Conservation (phyloP, 23 red algal genomes). For the Gracilaria vermiculophylla region DNA sequence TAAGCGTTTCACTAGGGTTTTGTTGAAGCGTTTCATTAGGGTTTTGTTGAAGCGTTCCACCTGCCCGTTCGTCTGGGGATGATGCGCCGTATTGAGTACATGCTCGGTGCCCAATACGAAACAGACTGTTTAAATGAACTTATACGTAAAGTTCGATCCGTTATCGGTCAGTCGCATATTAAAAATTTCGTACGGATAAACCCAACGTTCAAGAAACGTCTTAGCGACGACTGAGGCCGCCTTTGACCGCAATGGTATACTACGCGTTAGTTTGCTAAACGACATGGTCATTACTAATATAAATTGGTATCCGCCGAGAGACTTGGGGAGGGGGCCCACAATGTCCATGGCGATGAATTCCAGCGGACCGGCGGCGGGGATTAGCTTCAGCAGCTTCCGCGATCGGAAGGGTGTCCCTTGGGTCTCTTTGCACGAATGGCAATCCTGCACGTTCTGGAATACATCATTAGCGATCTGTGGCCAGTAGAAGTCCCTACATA, state of each 20-base stretch:
- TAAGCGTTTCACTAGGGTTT: not conserved
- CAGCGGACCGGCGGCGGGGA: not conserved
- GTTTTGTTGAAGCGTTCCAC: too few relatives aligned
- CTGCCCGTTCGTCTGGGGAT: too few relatives aligned
- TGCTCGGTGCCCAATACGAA: too few relatives aligned
- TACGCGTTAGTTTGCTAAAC: constrained; percentile 7
- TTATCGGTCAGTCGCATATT: too few relatives aligned
- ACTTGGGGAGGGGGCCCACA: constrained; percentile 20
- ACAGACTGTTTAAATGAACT: too few relatives aligned
- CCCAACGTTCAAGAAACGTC: not conserved
- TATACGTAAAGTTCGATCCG: too few relatives aligned
- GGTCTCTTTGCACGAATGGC: not conserved
- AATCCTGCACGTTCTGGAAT: not conserved
- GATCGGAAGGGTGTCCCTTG: not conserved
- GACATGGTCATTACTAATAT: constrained; percentile 30
- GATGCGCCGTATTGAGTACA: too few relatives aligned
- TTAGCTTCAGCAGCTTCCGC: not conserved
- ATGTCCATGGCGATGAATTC: constrained; percentile 54
- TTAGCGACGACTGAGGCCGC: not conserved
- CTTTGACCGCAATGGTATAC: constrained; percentile 21
- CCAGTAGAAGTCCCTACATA: constrained; percentile 18
- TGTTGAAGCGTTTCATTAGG: not conserved
- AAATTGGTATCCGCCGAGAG: not conserved
- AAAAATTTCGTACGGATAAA: not conserved
- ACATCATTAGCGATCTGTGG: constrained; percentile 23